Evolutionary conservation across 192 early-diverging fungal genomes (phyloP).

Genomic region (Jimgerdemannia flammicorona): DNA sequence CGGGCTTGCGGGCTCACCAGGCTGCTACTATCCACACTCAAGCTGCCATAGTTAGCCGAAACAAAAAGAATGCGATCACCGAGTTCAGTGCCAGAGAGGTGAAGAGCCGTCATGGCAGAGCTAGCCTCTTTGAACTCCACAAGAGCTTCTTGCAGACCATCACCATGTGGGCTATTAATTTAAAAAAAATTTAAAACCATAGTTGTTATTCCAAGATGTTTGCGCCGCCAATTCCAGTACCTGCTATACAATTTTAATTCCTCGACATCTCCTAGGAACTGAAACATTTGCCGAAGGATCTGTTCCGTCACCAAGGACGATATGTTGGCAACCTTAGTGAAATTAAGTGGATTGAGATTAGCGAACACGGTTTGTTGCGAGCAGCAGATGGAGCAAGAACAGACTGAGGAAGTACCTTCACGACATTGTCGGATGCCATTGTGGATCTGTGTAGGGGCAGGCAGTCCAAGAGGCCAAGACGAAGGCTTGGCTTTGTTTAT

Average conservation of each 20-base stretch:
- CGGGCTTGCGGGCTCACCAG: slow-evolving; percentile 6
- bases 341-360: not conserved
- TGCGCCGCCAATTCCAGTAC: slow-evolving; percentile 2
- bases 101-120: slow-evolving; percentile 49
- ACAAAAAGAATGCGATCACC: slow-evolving; percentile 63
- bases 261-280: slow-evolving; percentile 50
- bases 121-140: slow-evolving; percentile 53
- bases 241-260: slow-evolving; percentile 40
- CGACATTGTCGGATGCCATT: slow-evolving; percentile 23
- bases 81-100: slow-evolving; percentile 62
- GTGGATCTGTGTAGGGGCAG: not conserved
- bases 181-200: slow-evolving; percentile 2
- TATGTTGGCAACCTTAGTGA: slow-evolving; percentile 57
- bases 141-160: slow-evolving; percentile 46
- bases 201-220: slow-evolving; percentile 1
- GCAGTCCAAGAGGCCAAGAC: too few relatives aligned
- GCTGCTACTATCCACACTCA: slow-evolving; percentile 14
- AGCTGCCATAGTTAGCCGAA: slow-evolving; percentile 18
- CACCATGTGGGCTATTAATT: slow-evolving; percentile 23
- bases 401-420: slow-evolving; percentile 10
- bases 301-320: slow-evolving; percentile 51
- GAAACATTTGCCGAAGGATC: slow-evolving; percentile 55
- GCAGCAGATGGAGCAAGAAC: too few relatives aligned
- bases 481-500: too few relatives aligned
- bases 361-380: not conserved